A percentile compares a stretch with the other conserved stretches of the same genome.
These are phyloP conservation scores for Paulownia fortunei DNA, from an alignment of 257 asterid genomes.

Conservation along the genomic window DNA sequence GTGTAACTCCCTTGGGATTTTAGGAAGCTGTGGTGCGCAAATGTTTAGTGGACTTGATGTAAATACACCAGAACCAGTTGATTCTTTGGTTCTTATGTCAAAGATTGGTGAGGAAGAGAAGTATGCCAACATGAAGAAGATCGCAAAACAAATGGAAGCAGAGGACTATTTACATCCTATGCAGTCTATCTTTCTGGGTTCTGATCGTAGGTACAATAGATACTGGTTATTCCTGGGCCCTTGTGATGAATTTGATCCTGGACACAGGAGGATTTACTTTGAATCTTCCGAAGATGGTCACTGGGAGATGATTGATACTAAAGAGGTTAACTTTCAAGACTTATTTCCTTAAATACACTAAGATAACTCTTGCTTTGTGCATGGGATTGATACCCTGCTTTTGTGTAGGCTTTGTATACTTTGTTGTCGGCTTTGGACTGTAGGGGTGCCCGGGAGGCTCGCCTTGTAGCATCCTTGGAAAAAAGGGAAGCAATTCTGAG, in stretches of 20 bases:
- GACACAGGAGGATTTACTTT: constrained; percentile 94
- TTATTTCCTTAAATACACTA: constrained; percentile 10
- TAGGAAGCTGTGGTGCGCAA: constrained; percentile 43
- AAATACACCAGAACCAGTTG: constrained; percentile 64
- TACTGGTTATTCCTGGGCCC: constrained; percentile 99
- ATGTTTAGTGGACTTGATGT: constrained; percentile 35
- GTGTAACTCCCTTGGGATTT: constrained; percentile 38
- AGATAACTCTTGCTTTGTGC: constrained; percentile 9
- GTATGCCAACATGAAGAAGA: constrained; percentile 41
- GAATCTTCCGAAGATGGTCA: constrained; percentile 99
- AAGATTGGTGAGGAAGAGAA: constrained; percentile 49
- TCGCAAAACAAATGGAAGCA: constrained; percentile 48
- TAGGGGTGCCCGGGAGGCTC: constrained; percentile 93
- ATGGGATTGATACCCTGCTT: constrained; percentile 32
- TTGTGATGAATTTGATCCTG: constrained; percentile 89
- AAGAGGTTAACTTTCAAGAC: constrained; percentile 63
- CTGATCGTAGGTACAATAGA: constrained; percentile 98
- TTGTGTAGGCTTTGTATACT: constrained; percentile 66
- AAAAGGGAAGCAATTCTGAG: constrained; percentile 58
- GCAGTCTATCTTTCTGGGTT: constrained; percentile 96
- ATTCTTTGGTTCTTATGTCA: constrained; percentile 69
- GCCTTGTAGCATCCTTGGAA: constrained; percentile 72
- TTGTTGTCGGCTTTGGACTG: constrained; percentile 69
- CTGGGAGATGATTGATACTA: constrained; percentile 90
- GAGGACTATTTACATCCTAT: constrained; percentile 73